These are phyloP conservation scores for Sechiopsis laciniata DNA, from an alignment of 306 rosid species.

Conservation along the genomic window DNA sequence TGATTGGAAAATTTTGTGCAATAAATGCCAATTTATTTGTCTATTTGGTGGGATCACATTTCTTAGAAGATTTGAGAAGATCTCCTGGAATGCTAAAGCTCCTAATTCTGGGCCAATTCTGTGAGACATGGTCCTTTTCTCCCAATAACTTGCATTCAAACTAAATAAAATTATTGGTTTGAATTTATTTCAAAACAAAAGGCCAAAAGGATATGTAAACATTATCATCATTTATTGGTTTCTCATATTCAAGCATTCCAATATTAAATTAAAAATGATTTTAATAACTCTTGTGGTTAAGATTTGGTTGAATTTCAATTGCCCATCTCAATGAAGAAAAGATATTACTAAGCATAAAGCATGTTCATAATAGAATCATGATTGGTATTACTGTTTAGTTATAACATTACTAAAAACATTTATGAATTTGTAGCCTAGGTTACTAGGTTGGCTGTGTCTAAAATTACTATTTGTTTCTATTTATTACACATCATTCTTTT, in stretches of 20 bases:
- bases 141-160: constrained; percentile 8
- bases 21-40: not conserved
- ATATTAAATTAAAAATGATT: no score
- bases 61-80: not conserved
- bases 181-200: not conserved
- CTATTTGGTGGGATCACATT: constrained; percentile 3
- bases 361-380: not conserved
- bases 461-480: no score
- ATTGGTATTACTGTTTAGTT: not conserved
- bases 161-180: not conserved
- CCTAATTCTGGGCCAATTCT: not conserved
- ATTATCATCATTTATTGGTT: no score
- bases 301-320: not conserved
- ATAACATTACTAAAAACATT: no score
- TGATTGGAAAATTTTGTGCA: not conserved
- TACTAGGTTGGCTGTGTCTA: no score
- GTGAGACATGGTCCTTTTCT: not conserved
- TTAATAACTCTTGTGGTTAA: not conserved
- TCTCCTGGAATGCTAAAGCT: constrained; percentile 5
- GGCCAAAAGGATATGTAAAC: no score
- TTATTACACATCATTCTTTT: no score
- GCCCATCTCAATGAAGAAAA: constrained; percentile 1
- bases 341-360: not conserved
- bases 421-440: no score
- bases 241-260: no score